Conservation (phyloP, 2,329 filamentous ascomycete genomes). For the Emydomyces testavorans region DNA sequence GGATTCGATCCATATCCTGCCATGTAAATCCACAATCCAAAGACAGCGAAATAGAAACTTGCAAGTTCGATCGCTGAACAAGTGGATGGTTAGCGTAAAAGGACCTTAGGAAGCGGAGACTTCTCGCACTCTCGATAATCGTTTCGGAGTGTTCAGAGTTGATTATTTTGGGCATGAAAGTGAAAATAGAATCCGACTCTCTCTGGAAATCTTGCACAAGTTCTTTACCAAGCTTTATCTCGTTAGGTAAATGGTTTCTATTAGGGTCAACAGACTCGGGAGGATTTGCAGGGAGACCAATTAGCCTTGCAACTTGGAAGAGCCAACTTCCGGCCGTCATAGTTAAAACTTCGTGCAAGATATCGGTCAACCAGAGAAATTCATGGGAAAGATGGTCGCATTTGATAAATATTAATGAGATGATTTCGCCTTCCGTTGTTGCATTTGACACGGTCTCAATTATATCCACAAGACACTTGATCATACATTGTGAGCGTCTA, state of each 20-base stretch:
- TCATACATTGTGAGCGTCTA: slow-evolving; percentile 29
- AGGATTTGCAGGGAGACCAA: slow-evolving; percentile 53
- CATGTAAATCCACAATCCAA: slow-evolving; percentile 62
- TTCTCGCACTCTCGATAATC: slow-evolving; percentile 71
- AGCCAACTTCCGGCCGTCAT: slow-evolving; percentile 56
- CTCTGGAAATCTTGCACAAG: slow-evolving; percentile 50
- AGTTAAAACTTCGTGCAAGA: slow-evolving; percentile 56
- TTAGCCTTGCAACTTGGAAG: slow-evolving; percentile 59
- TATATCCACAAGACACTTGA: slow-evolving; percentile 28
- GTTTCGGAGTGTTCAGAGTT: slow-evolving; percentile 54
- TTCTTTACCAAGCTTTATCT: slow-evolving; percentile 28
- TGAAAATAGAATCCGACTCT: neutral
- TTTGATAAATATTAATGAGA: slow-evolving; percentile 51
- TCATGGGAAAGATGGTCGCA: slow-evolving; percentile 54
- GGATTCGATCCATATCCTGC: slow-evolving; percentile 54
- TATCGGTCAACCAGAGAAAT: slow-evolving; percentile 48
- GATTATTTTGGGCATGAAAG: slow-evolving; percentile 56
- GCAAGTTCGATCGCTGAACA: slow-evolving; percentile 41
- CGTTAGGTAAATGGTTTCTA: slow-evolving; percentile 23
- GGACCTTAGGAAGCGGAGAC: slow-evolving; percentile 57
- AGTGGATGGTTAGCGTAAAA: slow-evolving; percentile 63
- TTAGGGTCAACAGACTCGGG: slow-evolving; percentile 42
- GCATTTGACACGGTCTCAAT: slow-evolving; percentile 38
- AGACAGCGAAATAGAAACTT: slow-evolving; percentile 42
- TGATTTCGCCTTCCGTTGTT: slow-evolving; percentile 48